Evolutionary conservation across 495 filamentous ascomycete genomes (phyloP).

Genomic region (Aspergillus baeticus): DNA sequence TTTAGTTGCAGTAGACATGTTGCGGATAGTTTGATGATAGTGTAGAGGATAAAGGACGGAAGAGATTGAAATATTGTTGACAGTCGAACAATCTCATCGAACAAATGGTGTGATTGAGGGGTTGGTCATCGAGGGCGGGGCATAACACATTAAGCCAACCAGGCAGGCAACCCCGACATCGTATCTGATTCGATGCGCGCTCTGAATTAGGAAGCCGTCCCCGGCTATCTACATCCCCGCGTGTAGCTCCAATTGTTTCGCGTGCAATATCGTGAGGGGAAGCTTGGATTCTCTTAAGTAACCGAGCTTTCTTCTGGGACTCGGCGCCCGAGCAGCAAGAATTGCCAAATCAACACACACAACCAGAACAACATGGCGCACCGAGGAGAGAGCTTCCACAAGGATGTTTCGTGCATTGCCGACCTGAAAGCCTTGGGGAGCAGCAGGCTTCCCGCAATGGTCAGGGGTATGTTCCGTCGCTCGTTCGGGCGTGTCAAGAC

Average conservation of each 20-base stretch:
- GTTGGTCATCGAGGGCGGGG: not conserved
- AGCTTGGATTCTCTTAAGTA: too few species aligned
- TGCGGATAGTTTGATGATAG: not conserved
- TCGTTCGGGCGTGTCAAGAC: too few species aligned
- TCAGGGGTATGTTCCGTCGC: too few species aligned
- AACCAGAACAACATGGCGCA: constrained; percentile 26
- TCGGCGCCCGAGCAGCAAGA: too few species aligned
- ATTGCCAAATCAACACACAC: too few species aligned
- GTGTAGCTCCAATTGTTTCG: too few species aligned
- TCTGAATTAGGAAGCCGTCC: not conserved
- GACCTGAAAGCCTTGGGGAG: constrained; percentile 32
- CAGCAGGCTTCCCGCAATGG: constrained; percentile 25
- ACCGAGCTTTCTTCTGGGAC: too few species aligned
- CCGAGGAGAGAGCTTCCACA: constrained; percentile 29
- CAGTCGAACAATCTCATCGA: too few species aligned
- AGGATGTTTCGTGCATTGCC: constrained; percentile 35
- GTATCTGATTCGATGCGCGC: too few species aligned
- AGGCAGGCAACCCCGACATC: not conserved
- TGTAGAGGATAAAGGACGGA: not conserved
- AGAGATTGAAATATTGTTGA: too few species aligned
- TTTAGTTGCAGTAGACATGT: not conserved
- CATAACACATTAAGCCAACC: not conserved
- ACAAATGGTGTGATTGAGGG: not conserved
- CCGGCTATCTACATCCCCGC: not conserved
- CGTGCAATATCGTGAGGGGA: too few species aligned